Conservation (phyloP, 2,329 filamentous ascomycete genomes). For the Anisogramma anomala region DNA sequence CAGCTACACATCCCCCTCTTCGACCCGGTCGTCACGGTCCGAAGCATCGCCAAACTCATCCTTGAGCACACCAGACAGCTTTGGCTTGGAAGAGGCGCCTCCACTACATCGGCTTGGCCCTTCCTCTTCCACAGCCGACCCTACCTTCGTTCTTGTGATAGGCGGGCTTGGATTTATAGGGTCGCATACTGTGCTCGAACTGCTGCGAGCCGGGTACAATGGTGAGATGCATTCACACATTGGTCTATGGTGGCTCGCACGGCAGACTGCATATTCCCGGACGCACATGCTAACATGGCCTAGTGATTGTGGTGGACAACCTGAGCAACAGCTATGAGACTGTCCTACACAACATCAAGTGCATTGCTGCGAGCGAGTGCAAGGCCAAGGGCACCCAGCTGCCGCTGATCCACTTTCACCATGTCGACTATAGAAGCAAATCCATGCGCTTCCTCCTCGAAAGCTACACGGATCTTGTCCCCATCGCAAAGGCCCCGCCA, state of each 20-base stretch:
- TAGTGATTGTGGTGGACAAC: constrained; percentile 34
- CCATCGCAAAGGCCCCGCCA: background rate
- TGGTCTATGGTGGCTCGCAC: no score
- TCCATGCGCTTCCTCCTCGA: constrained; percentile 28
- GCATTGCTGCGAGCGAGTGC: constrained; percentile 21
- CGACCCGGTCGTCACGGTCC: constrained; percentile 10
- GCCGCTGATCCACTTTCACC: constrained; percentile 26
- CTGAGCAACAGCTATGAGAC: constrained; percentile 31
- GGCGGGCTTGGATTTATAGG: constrained; percentile 45
- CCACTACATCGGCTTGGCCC: constrained; percentile 8
- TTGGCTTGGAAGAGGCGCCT: constrained; percentile 14
- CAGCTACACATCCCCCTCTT: constrained; percentile 11
- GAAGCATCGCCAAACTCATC: constrained; percentile 14
- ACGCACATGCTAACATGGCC: background rate
- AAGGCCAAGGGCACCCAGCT: constrained; percentile 16
- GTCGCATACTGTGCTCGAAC: constrained; percentile 41
- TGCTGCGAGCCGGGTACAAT: constrained; percentile 42
- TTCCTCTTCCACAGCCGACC: constrained; percentile 9
- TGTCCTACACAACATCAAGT: constrained; percentile 21
- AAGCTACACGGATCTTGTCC: constrained; percentile 22
- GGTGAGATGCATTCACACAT: no score
- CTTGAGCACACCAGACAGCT: constrained; percentile 13
- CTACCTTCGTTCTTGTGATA: constrained; percentile 33
- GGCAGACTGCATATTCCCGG: background rate
- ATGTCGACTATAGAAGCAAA: constrained; percentile 28